phyloP scores from a whole-genome alignment of 345 rosid species.

The Isatis tinctoria region DNA sequence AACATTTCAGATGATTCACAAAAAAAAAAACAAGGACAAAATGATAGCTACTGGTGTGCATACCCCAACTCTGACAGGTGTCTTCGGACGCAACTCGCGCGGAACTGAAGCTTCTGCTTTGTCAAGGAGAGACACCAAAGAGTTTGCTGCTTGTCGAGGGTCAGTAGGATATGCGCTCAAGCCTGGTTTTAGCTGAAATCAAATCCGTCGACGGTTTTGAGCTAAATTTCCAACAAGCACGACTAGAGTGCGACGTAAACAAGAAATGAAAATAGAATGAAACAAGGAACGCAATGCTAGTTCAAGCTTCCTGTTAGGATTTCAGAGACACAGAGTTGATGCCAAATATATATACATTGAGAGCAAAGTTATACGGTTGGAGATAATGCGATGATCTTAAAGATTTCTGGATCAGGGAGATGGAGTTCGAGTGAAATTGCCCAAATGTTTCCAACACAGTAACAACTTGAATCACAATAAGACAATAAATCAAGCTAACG shows the following conservation, averaged over 20 bases:
- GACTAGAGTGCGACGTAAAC: background rate
- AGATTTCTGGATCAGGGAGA: background rate
- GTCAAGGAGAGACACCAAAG: conserved; percentile 67
- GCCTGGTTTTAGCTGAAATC: conserved; percentile 67
- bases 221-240: background rate
- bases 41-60: conserved; percentile 18
- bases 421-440: background rate
- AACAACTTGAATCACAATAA: background rate
- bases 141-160: conserved; percentile 67
- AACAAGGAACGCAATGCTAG: background rate
- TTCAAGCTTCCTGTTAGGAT: conserved; percentile 5
- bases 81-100: conserved; percentile 58
- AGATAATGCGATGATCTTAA: no score
- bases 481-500: background rate
- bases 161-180: conserved; percentile 79
- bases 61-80: conserved; percentile 99
- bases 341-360: background rate
- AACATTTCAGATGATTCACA: background rate
- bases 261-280: background rate
- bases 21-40: background rate
- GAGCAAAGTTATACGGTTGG: background rate
- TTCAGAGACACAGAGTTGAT: conserved; percentile 1
- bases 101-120: conserved; percentile 88
- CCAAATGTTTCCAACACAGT: no score
- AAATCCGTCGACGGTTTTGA: conserved; percentile 18